These are phyloP conservation scores for Trichocladium antarcticum DNA, from an alignment of 495 filamentous ascomycete species.

Conservation along the genomic window DNA sequence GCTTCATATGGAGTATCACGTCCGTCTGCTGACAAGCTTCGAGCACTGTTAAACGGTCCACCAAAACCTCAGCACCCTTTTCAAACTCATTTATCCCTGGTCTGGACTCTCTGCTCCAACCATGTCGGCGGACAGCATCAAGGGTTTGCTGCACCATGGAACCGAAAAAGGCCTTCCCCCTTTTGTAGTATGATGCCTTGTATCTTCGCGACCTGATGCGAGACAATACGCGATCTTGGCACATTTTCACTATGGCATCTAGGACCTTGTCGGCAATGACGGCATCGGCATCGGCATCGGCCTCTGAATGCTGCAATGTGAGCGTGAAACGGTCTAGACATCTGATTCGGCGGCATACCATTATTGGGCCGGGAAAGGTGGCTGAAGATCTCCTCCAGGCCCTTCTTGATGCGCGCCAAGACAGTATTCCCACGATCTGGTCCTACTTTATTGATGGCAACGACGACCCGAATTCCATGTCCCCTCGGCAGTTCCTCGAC, in stretches of 20 bases:
- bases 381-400: slow-evolving; percentile 24
- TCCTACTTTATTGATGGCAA: slow-evolving; percentile 30
- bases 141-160: neutral
- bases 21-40: neutral
- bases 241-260: slow-evolving; percentile 28
- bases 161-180: slow-evolving; percentile 4
- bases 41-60: neutral
- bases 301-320: neutral
- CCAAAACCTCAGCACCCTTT: neutral
- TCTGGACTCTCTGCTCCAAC: neutral
- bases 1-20: neutral
- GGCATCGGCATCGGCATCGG: too few relatives aligned
- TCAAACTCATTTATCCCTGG: neutral
- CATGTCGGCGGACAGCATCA: neutral
- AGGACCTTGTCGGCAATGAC: slow-evolving; percentile 22
- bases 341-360: slow-evolving; percentile 3
- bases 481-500: slow-evolving; percentile 23
- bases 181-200: neutral
- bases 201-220: slow-evolving; percentile 10
- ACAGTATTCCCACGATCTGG: slow-evolving; percentile 3
- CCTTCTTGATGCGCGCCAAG: slow-evolving; percentile 19
- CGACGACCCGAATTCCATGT: slow-evolving; percentile 22
- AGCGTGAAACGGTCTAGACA: slow-evolving; percentile 1
- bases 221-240: slow-evolving; percentile 26
- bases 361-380: slow-evolving; percentile 13